Evolutionary conservation across 768 basidiomycete genomes (phyloP), one percentile per base, ranked within the genome.

Genomic region (Kwoniella heveanensis): DNA sequence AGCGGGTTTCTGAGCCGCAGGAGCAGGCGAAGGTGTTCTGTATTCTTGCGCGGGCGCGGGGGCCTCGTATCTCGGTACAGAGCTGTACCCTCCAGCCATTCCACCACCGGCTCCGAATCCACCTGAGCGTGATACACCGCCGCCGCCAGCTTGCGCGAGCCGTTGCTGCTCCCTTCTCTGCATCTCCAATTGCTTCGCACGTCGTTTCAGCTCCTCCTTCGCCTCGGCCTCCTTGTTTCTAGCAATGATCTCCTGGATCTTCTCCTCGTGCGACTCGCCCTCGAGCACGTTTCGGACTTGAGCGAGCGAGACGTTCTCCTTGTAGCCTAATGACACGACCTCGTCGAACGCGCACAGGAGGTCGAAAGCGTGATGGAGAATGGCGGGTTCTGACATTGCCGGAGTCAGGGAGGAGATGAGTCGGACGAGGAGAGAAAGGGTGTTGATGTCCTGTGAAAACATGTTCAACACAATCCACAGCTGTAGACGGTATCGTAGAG

Each of bases 151-250:
- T 85, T 86, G 3, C 22, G 88, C 82, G 22, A 92, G 88, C 64
- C 87, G 84, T 69, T 95, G 92, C 78, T 94, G 92, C 77, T 99
- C 95, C 32, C 94, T 85, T 46, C 95, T 87, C 77, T 98, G 96
- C 88, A 96, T 90, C 80, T 99, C 96, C 65, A 99, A 87, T 75
- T 97, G 93, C 79, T 96, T 96, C 0, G 96, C 94, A 29, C 95
- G 89, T 44, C 96, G 88, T 80, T 98, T 98, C 77, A 99, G 88
- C 76, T 97, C 95, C 79, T 99, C 96, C 79, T 99, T 99, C 1
- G 95, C 96, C 75, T 99, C 96, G 6, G 92, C 92, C 81, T 99
- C 96, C 81, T 98, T 98, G 83, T 99, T 98, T 89, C 90, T 85
- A 12, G 93, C 90, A 70, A 98, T 99, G 80, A 98, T 98, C 76